Evolutionary conservation across 2,329 filamentous ascomycete genomes (phyloP).

Genomic region (Proliferodiscus dingleyae): DNA sequence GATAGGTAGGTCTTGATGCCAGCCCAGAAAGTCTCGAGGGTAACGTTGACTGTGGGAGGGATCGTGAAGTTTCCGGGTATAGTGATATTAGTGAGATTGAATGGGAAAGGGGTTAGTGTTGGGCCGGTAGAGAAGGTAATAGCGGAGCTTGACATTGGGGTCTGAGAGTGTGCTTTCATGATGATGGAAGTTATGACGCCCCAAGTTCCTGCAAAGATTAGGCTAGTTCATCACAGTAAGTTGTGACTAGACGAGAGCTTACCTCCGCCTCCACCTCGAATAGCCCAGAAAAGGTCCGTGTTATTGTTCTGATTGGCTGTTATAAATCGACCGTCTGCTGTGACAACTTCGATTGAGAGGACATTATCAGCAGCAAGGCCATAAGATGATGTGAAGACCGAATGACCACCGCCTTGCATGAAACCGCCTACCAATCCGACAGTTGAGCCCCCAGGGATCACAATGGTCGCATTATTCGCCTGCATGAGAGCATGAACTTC

Average conservation of each 20-base stretch:
- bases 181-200: slow-evolving; percentile 51
- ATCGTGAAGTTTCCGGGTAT: too few species aligned
- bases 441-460: slow-evolving; percentile 49
- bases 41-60: too few species aligned
- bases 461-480: slow-evolving; percentile 37
- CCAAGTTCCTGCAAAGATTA: too few species aligned
- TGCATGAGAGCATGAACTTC: slow-evolving; percentile 42
- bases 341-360: slow-evolving; percentile 50
- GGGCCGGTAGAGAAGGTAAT: slow-evolving; percentile 4
- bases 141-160: slow-evolving; percentile 1
- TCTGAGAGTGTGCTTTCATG: slow-evolving; percentile 43
- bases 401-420: slow-evolving; percentile 54
- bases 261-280: slow-evolving; percentile 51
- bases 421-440: slow-evolving; percentile 56
- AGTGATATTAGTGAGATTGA: too few species aligned
- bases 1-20: slow-evolving; percentile 47
- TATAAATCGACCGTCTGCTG: slow-evolving; percentile 41
- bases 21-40: slow-evolving; percentile 33
- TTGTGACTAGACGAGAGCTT: too few species aligned
- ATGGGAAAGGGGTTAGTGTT: too few species aligned
- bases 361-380: slow-evolving; percentile 56
- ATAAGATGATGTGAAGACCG: slow-evolving; percentile 43
- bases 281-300: slow-evolving; percentile 57
- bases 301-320: slow-evolving; percentile 43
- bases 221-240: too few species aligned